phyloP scores from a whole-genome alignment of 2,329 filamentous ascomycete genomes.

The Sclerotinia sclerotiorum region DNA sequence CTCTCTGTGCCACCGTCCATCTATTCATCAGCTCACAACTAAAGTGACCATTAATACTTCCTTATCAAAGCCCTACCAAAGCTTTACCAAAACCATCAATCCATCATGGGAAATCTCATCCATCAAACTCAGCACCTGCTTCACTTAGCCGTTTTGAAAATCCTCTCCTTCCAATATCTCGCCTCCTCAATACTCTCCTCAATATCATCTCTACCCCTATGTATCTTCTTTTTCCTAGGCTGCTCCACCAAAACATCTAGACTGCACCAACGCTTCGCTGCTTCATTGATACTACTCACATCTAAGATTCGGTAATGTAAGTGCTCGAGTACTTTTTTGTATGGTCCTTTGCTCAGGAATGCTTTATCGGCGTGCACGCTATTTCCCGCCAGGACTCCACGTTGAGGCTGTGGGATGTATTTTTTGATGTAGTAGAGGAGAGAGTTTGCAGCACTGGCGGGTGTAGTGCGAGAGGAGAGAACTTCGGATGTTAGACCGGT shows the following conservation, averaged over 20 bases:
- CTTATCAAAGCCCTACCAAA: neutral
- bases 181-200: constrained; percentile 94
- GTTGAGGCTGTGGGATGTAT: constrained; percentile 64
- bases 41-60: neutral
- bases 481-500: constrained; percentile 82
- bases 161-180: constrained; percentile 70
- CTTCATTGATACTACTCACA: constrained; percentile 91
- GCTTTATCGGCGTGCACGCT: constrained; percentile 86
- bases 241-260: constrained; percentile 58
- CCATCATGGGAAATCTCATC: neutral
- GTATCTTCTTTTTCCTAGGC: constrained; percentile 72
- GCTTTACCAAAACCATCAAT: neutral
- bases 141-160: constrained; percentile 52
- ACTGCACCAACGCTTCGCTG: constrained; percentile 75
- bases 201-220: constrained; percentile 87
- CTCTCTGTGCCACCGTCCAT: neutral
- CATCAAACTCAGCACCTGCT: neutral
- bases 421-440: constrained; percentile 77
- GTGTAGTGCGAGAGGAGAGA: constrained; percentile 68
- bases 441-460: constrained; percentile 65
- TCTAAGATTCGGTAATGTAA: constrained; percentile 90
- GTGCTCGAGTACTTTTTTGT: constrained; percentile 69
- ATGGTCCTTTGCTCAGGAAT: constrained; percentile 76
- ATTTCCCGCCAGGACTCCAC: constrained; percentile 82
- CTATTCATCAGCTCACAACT: neutral